A percentile compares a stretch with the other conserved stretches of the same genome.
Conservation (phyloP, 2,329 filamentous ascomycete genomes). For the Pseudogymnoascus sp. region DNA sequence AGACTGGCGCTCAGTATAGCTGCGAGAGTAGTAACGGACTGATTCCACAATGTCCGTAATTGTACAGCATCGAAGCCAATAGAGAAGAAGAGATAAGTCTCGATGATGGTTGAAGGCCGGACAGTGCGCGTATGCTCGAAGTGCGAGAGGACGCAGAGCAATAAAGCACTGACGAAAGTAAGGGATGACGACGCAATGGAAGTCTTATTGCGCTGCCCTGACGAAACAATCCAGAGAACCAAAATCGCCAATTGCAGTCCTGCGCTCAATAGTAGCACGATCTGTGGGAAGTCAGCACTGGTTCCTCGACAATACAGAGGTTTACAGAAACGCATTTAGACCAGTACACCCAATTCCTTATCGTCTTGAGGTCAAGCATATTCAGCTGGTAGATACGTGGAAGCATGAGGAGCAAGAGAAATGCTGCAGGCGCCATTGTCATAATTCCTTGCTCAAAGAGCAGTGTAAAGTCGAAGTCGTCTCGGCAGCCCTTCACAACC, state of each 20-base stretch:
- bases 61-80: slow-evolving; percentile 36
- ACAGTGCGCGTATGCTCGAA: slow-evolving; percentile 29
- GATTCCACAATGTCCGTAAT: slow-evolving; percentile 35
- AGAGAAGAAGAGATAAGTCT: slow-evolving; percentile 33
- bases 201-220: slow-evolving; percentile 9
- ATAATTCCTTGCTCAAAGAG: slow-evolving; percentile 26
- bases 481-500: slow-evolving; percentile 19
- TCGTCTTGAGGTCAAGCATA: background rate
- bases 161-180: slow-evolving; percentile 25
- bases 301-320: background rate
- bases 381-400: background rate
- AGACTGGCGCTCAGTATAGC: slow-evolving; percentile 22
- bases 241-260: background rate
- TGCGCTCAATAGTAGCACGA: background rate
- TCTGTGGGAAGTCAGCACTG: background rate
- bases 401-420: background rate
- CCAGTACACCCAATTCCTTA: background rate
- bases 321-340: slow-evolving; percentile 4
- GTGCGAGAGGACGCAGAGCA: slow-evolving; percentile 27
- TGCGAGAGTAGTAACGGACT: slow-evolving; percentile 14
- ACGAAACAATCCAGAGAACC: slow-evolving; percentile 1
- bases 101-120: slow-evolving; percentile 36
- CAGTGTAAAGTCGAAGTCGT: slow-evolving; percentile 27
- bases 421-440: background rate
- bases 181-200: slow-evolving; percentile 26